Percentiles rank a stretch among this genome's conserved stretches.
These are phyloP conservation scores for Monosporascus sp. DNA, from an alignment of 2,329 filamentous ascomycete species.

Conservation along the genomic window DNA sequence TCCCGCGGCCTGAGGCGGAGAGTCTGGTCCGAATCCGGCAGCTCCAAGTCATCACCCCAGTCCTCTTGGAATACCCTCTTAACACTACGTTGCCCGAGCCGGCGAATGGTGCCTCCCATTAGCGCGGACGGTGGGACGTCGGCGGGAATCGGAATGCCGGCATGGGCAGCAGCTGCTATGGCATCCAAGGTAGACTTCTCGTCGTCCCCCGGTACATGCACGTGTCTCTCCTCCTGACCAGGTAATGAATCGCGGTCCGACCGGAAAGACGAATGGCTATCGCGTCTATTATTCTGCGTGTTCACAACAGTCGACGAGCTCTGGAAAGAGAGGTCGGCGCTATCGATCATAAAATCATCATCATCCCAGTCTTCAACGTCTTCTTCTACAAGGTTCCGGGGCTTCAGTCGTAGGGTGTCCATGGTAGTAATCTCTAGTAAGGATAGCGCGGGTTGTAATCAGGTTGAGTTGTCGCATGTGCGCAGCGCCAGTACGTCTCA, in stretches of 20 bases:
- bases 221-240: conserved; percentile 83
- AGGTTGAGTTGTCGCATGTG: neutral
- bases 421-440: conserved; percentile 33
- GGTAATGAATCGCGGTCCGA: conserved; percentile 74
- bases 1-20: conserved; percentile 63
- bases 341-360: conserved; percentile 67
- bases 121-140: conserved; percentile 86
- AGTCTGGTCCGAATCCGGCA: conserved; percentile 54
- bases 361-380: conserved; percentile 76
- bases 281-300: conserved; percentile 52
- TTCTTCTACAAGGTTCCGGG: conserved; percentile 50
- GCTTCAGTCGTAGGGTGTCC: conserved; percentile 51
- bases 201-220: conserved; percentile 80
- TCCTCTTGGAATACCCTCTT: conserved; percentile 72
- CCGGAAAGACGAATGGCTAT: conserved; percentile 77
- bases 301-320: conserved; percentile 44
- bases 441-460: neutral
- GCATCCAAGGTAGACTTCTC: conserved; percentile 79
- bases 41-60: conserved; percentile 74
- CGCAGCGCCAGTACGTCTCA: neutral
- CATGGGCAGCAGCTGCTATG: conserved; percentile 79
- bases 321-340: conserved; percentile 58
- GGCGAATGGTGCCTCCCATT: conserved; percentile 87
- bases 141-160: conserved; percentile 84
- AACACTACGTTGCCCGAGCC: conserved; percentile 71